Base-by-base conservation (phyloP, 2,329 filamentous ascomycete species). In the Fonsecaea multimorphosa region DNA sequence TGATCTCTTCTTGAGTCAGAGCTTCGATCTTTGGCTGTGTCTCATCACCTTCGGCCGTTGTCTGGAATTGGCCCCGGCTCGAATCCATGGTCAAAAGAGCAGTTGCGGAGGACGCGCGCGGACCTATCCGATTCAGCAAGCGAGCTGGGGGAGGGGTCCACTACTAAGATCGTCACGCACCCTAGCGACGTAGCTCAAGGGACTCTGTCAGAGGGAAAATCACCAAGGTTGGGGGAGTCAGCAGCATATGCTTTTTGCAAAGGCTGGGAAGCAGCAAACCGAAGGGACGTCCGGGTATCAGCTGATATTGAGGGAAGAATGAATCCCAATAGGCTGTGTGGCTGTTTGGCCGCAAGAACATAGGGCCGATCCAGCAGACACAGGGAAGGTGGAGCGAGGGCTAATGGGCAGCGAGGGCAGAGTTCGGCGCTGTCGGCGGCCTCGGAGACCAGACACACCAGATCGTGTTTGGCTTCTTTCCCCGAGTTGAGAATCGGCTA, bases 1-100 rank as follows among this genome's bases (percentile, higher is more conserved):
- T 64, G 40, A 64, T 59, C 29, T 59, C 40, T 27, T 49, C 44
- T 8, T 49, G 44, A 49, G 44, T 49, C 22, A 49, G 24, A 6
- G 44, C 44, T 49, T 49, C 44, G 5, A 24, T 9, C 44, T 38
- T 46, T 4, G 56, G 56, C 24, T n/a, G 56, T 14, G 38, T 19
- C 31, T 58, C 56, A 19, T 58, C 56, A 8, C 56, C 22, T 8
- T 31, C 36, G 36, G 55, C n/a, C 7, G 40, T 19, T 44, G 6
- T 22, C n/a, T 44, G 40, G 40, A 19, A 22, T 6, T 19, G 38
- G 44, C 44, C 44, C 44, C 19, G 44, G 44, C 7, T 49, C 44
- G 44, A 9, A 49, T 49, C 44, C 44, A 49, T 49, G 7, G 7
- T n/a, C 5, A 24, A 49, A 2, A 22, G 44, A 49, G 44, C 44